Evolutionary conservation across 345 rosid species (phyloP).

Genomic region (Trapa bicornis): DNA sequence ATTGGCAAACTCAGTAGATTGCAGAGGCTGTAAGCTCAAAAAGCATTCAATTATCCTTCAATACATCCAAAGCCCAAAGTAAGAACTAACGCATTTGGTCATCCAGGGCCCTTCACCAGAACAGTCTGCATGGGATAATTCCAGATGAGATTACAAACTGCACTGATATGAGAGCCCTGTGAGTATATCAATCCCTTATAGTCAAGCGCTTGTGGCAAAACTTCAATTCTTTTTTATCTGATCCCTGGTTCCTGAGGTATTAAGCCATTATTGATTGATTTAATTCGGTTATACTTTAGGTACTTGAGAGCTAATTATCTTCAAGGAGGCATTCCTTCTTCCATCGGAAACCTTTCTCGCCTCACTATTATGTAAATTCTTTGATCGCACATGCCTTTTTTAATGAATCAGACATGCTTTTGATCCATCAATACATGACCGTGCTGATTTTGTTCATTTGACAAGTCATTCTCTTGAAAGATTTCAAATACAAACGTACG

Average conservation of each 20-base stretch:
- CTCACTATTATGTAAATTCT: slow-evolving; percentile 63
- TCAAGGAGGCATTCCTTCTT: slow-evolving; percentile 80
- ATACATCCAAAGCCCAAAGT: not conserved
- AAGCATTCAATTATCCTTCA: slow-evolving; percentile 3
- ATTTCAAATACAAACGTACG: not conserved
- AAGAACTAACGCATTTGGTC: not conserved
- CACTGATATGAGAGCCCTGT: slow-evolving; percentile 80
- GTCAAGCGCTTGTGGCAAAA: not conserved
- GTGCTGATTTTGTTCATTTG: not conserved
- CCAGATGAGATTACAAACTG: slow-evolving; percentile 74
- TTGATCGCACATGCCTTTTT: not conserved
- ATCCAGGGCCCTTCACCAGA: slow-evolving; percentile 81
- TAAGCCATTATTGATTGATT: not conserved
- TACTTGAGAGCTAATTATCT: slow-evolving; percentile 83
- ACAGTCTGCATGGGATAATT: slow-evolving; percentile 71
- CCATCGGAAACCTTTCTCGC: slow-evolving; percentile 63
- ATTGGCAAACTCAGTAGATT: slow-evolving; percentile 66
- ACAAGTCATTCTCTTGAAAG: too few relatives aligned
- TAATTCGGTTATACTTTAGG: slow-evolving; percentile 20
- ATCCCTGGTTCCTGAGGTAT: not conserved
- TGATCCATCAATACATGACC: not conserved
- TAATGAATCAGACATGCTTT: not conserved
- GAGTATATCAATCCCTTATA: slow-evolving; percentile 16
- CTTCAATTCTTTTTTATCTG: not conserved
- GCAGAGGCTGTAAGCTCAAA: slow-evolving; percentile 73